Evolutionary conservation across 1,139 yeast species (phyloP), one percentile per base, ranked within the genome.

Genomic region (Spencermartinsiella ligniputridi): DNA sequence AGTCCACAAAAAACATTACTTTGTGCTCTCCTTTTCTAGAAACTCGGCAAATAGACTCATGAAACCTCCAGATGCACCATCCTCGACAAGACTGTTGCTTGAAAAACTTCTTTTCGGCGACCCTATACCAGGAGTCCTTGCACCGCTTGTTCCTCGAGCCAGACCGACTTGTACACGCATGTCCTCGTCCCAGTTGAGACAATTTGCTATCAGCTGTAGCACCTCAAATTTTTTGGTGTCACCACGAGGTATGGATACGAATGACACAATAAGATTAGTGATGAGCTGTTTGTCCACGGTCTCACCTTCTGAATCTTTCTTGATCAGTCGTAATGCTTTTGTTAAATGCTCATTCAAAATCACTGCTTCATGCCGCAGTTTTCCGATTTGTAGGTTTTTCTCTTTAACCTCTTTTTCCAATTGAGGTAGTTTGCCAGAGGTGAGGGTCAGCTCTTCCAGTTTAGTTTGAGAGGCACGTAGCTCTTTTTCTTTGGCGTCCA

Each of bases 161-260:
- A 90, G 70, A 0, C 97, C 97, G 1, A 96, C 96, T 50, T 83
- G 89, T 25, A 81, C 73, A 55, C 78, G 81, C 60, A 88, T 83
- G 35, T 78, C 80, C 39, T 87, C 94, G 61, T 84, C 92, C 98
- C 98, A 92, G 47, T 79, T 83, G 48, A 92, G 70, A 55, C 84
- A 82, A 48, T 87, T 87, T 21, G 96, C 76, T 36, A 92, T 83
- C 47, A 92, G 74, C 61, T 81, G 88, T 45, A 92, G 72, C 3
- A 94, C 95, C 68, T 92, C 97, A 60, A 84, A 92, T 64, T 92
- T 88, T 64, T 90, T 92, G 12, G 96, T 78, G 61, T 92, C 99
- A 1, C 95, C 96, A 50, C 98, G 72, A 5, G 96, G 97, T 32
- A 92, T 74, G 41, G 83, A 84, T 15, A 92, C 74, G 66, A 90